Base-by-base conservation (phyloP, 495 filamentous ascomycete species). In the Cercophora sp. region DNA sequence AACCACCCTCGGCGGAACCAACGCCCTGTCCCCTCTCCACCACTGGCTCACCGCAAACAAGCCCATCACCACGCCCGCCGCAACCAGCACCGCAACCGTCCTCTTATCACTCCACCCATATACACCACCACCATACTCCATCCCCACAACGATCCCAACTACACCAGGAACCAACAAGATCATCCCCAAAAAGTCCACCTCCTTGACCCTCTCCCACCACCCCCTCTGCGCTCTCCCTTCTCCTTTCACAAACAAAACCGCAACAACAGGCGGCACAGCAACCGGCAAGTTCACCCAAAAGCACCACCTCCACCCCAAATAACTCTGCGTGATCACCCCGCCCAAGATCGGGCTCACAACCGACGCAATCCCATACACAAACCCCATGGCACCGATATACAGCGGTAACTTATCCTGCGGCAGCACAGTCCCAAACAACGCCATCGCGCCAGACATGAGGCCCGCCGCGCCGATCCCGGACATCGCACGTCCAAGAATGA, bases 221-320 rank as follows among this genome's bases (percentile, higher is more conserved):
- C 20, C 25, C 43, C 23, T 36, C 19, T 31, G 27, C 32, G 13
- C 37, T n/a, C n/a, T n/a, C n/a, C 37, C 37, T 44, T 53, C 20
- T 44, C n/a, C 8, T 37, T 43, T 2, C 19, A 11, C 60, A 18
- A 59, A 54, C 55, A 77, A 73, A 65, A 85, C 74, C 57, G 78
- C 74, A 48, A 81, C 61, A 46, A 81, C 73, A 2, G 76, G 22
- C 10, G 77, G 64, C 8, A 69, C 83, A 24, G 86, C 86, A 32
- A 88, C 65, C 0, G 84, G 83, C 9, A 85, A 67, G 50, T 86
- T 87, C 63, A 87, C 85, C 61, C 83, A 87, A 64, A 90, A 88
- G 60, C 85, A 89, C 86, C 86, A 89, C 45, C 86, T 53, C 82
- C 82, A 59, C 5, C 47, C 52, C 1, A 56, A 48, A 6, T n/a